A percentile compares a stretch with the other conserved stretches of the same genome.
These are phyloP conservation scores for Rossbeevera mucosa DNA, from an alignment of 768 basidiomycete genomes.

Conservation along the genomic window DNA sequence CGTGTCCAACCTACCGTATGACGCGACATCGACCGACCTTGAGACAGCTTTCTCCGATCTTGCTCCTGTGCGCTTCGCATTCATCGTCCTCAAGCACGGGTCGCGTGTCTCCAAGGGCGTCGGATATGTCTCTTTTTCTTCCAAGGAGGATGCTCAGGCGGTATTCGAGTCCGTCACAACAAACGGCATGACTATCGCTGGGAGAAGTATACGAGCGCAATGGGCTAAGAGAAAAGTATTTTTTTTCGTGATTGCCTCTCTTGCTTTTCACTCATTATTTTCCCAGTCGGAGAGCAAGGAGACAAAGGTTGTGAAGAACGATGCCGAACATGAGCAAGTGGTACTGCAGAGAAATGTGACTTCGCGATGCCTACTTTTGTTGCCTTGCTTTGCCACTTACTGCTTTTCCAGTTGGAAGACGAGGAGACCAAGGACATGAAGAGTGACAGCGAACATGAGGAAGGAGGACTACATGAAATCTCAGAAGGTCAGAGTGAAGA, in stretches of 20 bases:
- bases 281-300: slow-evolving; percentile 40
- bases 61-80: slow-evolving; percentile 90
- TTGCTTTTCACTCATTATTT: background rate
- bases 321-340: slow-evolving; percentile 21
- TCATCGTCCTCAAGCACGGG: slow-evolving; percentile 81
- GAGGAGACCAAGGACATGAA: slow-evolving; percentile 23
- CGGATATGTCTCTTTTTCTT: slow-evolving; percentile 90
- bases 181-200: slow-evolving; percentile 62
- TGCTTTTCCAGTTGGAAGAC: slow-evolving; percentile 38
- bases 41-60: slow-evolving; percentile 93
- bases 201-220: slow-evolving; percentile 65
- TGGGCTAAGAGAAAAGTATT: slow-evolving; percentile 79
- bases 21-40: slow-evolving; percentile 85
- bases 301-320: slow-evolving; percentile 17
- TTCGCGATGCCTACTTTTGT: background rate
- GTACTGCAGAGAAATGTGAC: slow-evolving; percentile 54
- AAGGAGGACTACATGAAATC: slow-evolving; percentile 41
- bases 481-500: slow-evolving; percentile 29
- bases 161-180: slow-evolving; percentile 62
- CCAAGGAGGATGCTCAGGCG: slow-evolving; percentile 81
- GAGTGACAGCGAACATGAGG: slow-evolving; percentile 38
- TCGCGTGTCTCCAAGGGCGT: slow-evolving; percentile 85
- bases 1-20: slow-evolving; percentile 89
- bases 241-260: slow-evolving; percentile 1
- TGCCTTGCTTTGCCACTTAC: background rate